Percentiles rank a stretch among this genome's conserved stretches.
phyloP scores from a whole-genome alignment of 2,329 filamentous ascomycete genomes.

The Aspergillus caelatus region DNA sequence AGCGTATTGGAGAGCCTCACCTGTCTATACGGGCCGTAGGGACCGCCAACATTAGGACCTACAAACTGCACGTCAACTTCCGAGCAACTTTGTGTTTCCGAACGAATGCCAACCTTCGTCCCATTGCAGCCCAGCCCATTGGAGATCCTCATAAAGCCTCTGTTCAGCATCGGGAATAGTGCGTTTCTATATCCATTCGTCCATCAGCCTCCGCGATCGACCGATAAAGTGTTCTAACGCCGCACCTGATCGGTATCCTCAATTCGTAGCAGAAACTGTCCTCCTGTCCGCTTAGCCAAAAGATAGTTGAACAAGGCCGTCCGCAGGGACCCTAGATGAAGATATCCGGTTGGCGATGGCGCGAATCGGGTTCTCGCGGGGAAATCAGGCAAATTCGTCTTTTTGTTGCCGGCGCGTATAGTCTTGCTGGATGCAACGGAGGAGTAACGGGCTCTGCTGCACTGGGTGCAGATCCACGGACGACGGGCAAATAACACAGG shows the following conservation, averaged over 20 bases:
- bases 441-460: conserved; percentile 38
- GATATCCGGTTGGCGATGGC: conserved; percentile 89
- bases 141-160: conserved; percentile 74
- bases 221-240: not conserved
- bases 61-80: conserved; percentile 6
- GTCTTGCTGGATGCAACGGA: conserved; percentile 22
- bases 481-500: conserved; percentile 29
- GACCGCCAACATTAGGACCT: conserved; percentile 80
- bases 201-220: not conserved
- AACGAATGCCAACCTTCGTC: conserved; percentile 70
- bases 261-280: conserved; percentile 86
- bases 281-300: conserved; percentile 81
- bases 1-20: conserved; percentile 49
- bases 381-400: conserved; percentile 47
- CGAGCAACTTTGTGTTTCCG: conserved; percentile 13
- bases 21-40: conserved; percentile 83
- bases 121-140: conserved; percentile 89
- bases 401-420: conserved; percentile 31
- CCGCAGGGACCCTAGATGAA: conserved; percentile 87
- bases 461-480: conserved; percentile 42
- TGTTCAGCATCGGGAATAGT: conserved; percentile 79
- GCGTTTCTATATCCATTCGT: conserved; percentile 63
- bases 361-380: conserved; percentile 85
- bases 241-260: conserved; percentile 92
- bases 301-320: conserved; percentile 97